Base-by-base conservation (phyloP, 495 filamentous ascomycete genomes). In the Astrocystis sublimbata region DNA sequence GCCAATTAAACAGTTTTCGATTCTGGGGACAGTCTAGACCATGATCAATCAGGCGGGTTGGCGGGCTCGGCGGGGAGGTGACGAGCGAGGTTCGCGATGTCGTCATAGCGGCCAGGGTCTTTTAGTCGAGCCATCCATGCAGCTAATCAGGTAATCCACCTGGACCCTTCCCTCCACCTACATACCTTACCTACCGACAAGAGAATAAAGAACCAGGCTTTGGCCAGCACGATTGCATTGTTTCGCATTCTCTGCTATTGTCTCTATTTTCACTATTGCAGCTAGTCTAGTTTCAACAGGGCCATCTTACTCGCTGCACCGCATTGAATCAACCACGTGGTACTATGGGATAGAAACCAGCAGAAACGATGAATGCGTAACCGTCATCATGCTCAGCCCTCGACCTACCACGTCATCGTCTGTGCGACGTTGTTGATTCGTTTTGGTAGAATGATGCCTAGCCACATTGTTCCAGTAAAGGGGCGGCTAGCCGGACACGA, bases 51-150 rank as follows among this genome's bases (percentile, higher is more conserved):
- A n/a, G n/a, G n/a, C n/a, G n/a, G n/a, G n/a, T n/a, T n/a, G n/a
- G n/a, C n/a, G n/a, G n/a, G n/a, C n/a, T n/a, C n/a, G n/a, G n/a
- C n/a, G n/a, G n/a, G n/a, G n/a, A n/a, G n/a, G n/a, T n/a, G n/a
- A n/a, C n/a, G n/a, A n/a, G n/a, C n/a, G n/a, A 30, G 6, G 33
- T 5, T 24, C 28, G 19, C 51, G 5, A 54, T 54, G 51, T 54
- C 51, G 51, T 54, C 51, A 54, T 54, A 54, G 17, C 17, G 2
- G 49, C 26, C 46, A 49, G 46, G 46, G 46, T 49, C 46, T 26
- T 4, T 8, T 30, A 8, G 6, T 43, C 10, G 41, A 43, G 10
- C 41, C 41, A 6, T 28, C n/a, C 23, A 13, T 4, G 21, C 12
- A 45, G 3, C 5, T 43, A 43, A 21, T 2, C 21, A 43, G n/a